A percentile compares a stretch with the other conserved stretches of the same genome.
phyloP scores from a whole-genome alignment of 139 green algal species.

The Trebouxia sp. region DNA sequence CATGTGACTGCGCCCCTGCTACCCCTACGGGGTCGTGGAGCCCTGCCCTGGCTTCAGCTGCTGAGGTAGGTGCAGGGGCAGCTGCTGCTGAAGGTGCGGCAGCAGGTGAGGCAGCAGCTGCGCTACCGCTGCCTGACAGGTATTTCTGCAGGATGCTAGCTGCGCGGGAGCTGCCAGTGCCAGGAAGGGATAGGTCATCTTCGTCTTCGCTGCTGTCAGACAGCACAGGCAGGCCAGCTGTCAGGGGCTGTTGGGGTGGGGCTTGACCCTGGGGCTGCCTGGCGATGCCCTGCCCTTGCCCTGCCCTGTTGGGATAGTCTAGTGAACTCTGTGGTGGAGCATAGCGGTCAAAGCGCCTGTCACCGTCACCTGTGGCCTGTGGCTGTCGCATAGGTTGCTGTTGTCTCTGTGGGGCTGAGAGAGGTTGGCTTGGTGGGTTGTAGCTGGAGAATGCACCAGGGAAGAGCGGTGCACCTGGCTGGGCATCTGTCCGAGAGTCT shows the following conservation, averaged over 20 bases:
- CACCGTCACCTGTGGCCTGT: background rate
- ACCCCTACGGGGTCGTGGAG: background rate
- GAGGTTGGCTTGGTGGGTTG: background rate
- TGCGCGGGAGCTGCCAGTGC: background rate
- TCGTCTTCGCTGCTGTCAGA: constrained; percentile 24
- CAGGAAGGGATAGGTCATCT: constrained; percentile 2
- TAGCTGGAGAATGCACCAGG: constrained; percentile 23
- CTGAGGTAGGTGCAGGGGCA: background rate
- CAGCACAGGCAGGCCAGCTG: background rate
- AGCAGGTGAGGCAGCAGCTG: too few species aligned
- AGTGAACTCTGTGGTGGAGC: background rate
- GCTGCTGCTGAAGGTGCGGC: background rate
- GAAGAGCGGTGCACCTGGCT: background rate
- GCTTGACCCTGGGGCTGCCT: background rate
- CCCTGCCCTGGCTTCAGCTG: background rate
- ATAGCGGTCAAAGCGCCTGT: background rate
- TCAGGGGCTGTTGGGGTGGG: background rate
- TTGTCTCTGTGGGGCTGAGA: background rate
- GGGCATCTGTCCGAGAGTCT: background rate
- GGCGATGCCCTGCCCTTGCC: background rate
- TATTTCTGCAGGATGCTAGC: constrained; percentile 5
- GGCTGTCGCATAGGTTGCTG: background rate
- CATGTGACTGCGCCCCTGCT: background rate
- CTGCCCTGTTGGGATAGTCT: background rate
- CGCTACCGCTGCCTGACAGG: background rate